Evolutionary conservation across 2,329 filamentous ascomycete species (phyloP).

Genomic region (Colletotrichum siamense): DNA sequence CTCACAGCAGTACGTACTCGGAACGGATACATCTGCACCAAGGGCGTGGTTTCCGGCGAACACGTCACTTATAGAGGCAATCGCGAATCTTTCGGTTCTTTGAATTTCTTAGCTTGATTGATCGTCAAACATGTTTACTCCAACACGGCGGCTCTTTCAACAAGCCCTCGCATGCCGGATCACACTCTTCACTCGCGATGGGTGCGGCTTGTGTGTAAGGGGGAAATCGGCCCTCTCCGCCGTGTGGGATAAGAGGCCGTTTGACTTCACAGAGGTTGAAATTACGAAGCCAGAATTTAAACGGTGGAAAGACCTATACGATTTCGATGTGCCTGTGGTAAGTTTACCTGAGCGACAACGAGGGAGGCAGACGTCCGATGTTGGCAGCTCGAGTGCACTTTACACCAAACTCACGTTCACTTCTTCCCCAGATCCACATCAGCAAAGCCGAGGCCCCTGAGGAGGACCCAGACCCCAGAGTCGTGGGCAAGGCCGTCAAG

Average conservation of each 20-base stretch:
- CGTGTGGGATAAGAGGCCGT: conserved; percentile 71
- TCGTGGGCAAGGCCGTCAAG: conserved; percentile 67
- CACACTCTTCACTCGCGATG: conserved; percentile 76
- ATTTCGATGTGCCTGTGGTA: conserved; percentile 84
- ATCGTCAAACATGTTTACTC: conserved; percentile 48
- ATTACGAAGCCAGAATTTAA: conserved; percentile 68
- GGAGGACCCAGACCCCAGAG: conserved; percentile 58
- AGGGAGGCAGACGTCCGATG: background rate
- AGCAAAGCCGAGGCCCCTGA: conserved; percentile 58
- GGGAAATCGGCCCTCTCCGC: conserved; percentile 72
- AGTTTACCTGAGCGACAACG: conserved; percentile 27
- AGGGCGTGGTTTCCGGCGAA: background rate
- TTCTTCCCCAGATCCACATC: conserved; percentile 59
- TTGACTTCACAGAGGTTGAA: conserved; percentile 73
- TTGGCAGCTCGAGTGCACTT: background rate
- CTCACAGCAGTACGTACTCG: background rate
- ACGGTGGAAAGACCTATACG: conserved; percentile 75
- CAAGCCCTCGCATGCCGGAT: conserved; percentile 59
- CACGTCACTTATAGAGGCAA: background rate
- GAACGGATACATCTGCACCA: background rate
- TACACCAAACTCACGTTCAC: background rate
- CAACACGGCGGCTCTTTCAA: conserved; percentile 53
- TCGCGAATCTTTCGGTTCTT: background rate
- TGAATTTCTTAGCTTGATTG: background rate
- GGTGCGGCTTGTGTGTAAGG: conserved; percentile 73